A percentile compares a stretch with the other conserved stretches of the same genome.
Conservation (phyloP, 2,329 filamentous ascomycete genomes). For the Claviceps sp. region DNA sequence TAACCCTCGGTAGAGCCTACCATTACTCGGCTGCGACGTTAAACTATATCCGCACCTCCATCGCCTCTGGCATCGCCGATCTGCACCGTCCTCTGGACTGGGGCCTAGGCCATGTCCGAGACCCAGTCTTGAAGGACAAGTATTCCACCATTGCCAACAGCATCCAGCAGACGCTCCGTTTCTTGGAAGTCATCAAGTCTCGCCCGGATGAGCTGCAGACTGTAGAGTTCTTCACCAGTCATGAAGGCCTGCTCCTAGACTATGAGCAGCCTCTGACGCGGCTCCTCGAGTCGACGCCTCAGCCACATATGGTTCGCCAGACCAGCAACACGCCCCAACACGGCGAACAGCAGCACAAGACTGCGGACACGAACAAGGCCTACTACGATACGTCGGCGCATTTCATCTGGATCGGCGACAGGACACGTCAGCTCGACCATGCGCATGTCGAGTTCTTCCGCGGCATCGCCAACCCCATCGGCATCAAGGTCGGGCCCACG, state of each 20-base stretch:
- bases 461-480: slow-evolving; percentile 88
- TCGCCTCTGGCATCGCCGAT: slow-evolving; percentile 83
- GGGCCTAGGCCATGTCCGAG: slow-evolving; percentile 82
- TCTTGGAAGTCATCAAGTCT: slow-evolving; percentile 88
- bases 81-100: slow-evolving; percentile 89
- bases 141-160: slow-evolving; percentile 76
- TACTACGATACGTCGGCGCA: slow-evolving; percentile 94
- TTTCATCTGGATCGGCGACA: slow-evolving; percentile 97
- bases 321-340: background rate
- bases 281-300: slow-evolving; percentile 49
- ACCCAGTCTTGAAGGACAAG: slow-evolving; percentile 69
- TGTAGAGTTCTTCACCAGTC: slow-evolving; percentile 88
- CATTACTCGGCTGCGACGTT: slow-evolving; percentile 90
- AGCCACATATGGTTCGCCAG: slow-evolving; percentile 8
- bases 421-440: slow-evolving; percentile 83
- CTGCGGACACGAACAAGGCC: slow-evolving; percentile 30
- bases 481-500: slow-evolving; percentile 86
- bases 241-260: slow-evolving; percentile 86
- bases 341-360: background rate
- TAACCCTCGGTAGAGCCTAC: slow-evolving; percentile 52
- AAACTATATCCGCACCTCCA: slow-evolving; percentile 78
- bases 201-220: slow-evolving; percentile 74
- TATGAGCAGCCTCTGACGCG: slow-evolving; percentile 86
- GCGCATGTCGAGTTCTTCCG: slow-evolving; percentile 97
- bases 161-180: slow-evolving; percentile 81